These are phyloP conservation scores for Leptographium lundbergii DNA, from an alignment of 2,329 filamentous ascomycete genomes.

Conservation along the genomic window DNA sequence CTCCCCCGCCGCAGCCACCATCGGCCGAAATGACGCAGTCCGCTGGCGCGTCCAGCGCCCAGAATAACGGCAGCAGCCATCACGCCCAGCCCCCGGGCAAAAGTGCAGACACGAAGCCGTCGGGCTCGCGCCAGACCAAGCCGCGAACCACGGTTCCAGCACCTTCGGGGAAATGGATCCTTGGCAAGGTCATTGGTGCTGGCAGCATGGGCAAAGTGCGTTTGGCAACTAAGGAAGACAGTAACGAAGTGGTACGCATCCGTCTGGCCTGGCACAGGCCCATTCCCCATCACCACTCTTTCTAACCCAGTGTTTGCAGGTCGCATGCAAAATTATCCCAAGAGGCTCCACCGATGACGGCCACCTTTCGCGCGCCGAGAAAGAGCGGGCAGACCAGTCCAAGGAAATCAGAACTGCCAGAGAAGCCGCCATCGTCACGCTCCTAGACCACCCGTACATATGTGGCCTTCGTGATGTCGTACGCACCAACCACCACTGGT, in stretches of 20 bases:
- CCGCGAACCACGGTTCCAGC: constrained; percentile 77
- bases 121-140: constrained; percentile 36
- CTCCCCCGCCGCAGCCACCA: constrained; percentile 6
- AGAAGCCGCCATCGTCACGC: constrained; percentile 90
- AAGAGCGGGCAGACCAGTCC: constrained; percentile 85
- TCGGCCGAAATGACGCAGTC: constrained; percentile 20
- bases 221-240: constrained; percentile 79
- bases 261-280: neutral
- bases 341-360: constrained; percentile 81
- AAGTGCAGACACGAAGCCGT: constrained; percentile 32
- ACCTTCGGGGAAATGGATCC: constrained; percentile 80
- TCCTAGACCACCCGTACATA: constrained; percentile 89
- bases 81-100: constrained; percentile 10
- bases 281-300: neutral
- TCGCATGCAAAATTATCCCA: constrained; percentile 94
- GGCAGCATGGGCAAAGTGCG: constrained; percentile 99
- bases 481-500: constrained; percentile 96
- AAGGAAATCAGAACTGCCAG: constrained; percentile 92
- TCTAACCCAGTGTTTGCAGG: constrained; percentile 35
- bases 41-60: constrained; percentile 23
- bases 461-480: constrained; percentile 93
- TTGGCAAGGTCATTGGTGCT: constrained; percentile 93
- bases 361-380: constrained; percentile 55
- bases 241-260: constrained; percentile 70
- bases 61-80: no score